Evolutionary conservation across 2,329 filamentous ascomycete species (phyloP).

Genomic region (Plectosphaerella cucumerina): DNA sequence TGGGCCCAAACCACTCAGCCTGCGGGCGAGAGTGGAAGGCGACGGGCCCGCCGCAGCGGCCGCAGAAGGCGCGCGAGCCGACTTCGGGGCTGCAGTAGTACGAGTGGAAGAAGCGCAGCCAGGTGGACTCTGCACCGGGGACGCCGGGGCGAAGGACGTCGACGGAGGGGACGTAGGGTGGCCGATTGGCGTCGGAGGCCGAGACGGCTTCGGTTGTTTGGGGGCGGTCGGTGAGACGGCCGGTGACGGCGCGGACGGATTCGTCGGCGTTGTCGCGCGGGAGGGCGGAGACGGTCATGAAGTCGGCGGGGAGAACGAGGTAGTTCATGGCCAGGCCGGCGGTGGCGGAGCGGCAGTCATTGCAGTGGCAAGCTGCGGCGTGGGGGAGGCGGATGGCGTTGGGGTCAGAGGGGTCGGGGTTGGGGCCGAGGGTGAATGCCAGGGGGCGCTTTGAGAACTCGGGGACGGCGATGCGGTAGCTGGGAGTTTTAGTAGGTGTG

Average conservation of each 20-base stretch:
- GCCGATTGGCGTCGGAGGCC: conserved; percentile 1
- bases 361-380: conserved; percentile 17
- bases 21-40: conserved; percentile 1
- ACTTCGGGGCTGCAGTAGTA: conserved; percentile 6
- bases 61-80: conserved; percentile 19
- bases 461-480: conserved; percentile 14
- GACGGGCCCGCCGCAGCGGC: conserved; percentile 15
- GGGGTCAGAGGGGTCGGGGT: conserved; percentile 5
- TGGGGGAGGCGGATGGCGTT: conserved; percentile 11
- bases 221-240: conserved; percentile 2
- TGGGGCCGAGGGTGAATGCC: conserved; percentile 7
- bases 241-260: not conserved
- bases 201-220: not conserved
- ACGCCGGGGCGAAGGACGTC: conserved; percentile 13
- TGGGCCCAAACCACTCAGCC: conserved; percentile 1
- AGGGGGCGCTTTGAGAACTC: conserved; percentile 7
- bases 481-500: not conserved
- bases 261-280: conserved; percentile 1
- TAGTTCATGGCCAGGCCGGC: conserved; percentile 1
- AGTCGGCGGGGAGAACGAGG: conserved; percentile 8
- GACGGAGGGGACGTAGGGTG: conserved; percentile 2
- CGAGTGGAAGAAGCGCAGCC: conserved; percentile 20
- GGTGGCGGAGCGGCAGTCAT: conserved; percentile 16
- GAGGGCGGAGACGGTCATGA: conserved; percentile 17
- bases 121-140: conserved; percentile 9